Evolutionary conservation across 495 filamentous ascomycete species (phyloP).

Genomic region (Achaetomiella virescens): DNA sequence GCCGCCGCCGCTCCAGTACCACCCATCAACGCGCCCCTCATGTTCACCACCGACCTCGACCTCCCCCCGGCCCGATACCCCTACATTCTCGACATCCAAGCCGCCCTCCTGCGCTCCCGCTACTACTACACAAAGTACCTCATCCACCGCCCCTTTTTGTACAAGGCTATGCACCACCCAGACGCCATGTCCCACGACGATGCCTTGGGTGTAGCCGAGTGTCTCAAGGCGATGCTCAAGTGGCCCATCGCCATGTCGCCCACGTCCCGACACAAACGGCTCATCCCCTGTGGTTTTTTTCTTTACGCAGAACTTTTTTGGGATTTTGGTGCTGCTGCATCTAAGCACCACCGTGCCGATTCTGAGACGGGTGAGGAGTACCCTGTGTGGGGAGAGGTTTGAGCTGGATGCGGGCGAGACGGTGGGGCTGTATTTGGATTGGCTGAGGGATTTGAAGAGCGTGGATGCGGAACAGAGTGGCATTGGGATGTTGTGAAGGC

Average conservation of each 20-base stretch:
- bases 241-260: conserved; percentile 56
- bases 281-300: conserved; percentile 53
- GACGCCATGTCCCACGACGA: conserved; percentile 49
- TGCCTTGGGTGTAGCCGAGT: conserved; percentile 43
- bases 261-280: conserved; percentile 47
- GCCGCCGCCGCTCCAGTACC: background rate
- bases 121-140: conserved; percentile 57
- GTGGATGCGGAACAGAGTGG: conserved; percentile 46
- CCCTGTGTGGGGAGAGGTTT: conserved; percentile 40
- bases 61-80: conserved; percentile 35
- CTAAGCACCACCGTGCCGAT: conserved; percentile 44
- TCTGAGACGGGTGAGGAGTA: conserved; percentile 38
- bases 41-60: conserved; percentile 49
- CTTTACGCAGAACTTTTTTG: conserved; percentile 54
- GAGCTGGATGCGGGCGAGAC: conserved; percentile 44
- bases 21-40: conserved; percentile 16
- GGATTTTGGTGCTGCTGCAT: conserved; percentile 50
- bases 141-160: conserved; percentile 53
- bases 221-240: conserved; percentile 44
- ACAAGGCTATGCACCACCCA: conserved; percentile 55
- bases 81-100: conserved; percentile 48
- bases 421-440: conserved; percentile 46
- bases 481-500: conserved; percentile 46
- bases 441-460: conserved; percentile 47
- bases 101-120: conserved; percentile 49